A percentile compares a stretch with the other conserved stretches of the same genome.
phyloP scores from a whole-genome alignment of 2,329 filamentous ascomycete genomes.

The Immersiporthe knoxdaviesiana region DNA sequence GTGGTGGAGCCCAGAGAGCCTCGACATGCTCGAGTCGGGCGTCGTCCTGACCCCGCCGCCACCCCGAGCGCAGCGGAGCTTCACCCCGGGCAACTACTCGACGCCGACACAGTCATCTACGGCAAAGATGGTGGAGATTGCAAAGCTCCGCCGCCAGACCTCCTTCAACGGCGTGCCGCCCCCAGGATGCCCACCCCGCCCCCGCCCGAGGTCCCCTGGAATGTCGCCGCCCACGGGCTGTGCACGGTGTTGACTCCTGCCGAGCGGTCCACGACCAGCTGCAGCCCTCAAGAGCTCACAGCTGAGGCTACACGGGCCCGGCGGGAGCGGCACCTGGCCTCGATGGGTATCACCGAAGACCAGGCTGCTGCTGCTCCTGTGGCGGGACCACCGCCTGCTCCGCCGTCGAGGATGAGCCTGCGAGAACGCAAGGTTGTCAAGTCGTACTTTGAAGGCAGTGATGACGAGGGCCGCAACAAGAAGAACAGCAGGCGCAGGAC shows the following conservation, averaged over 20 bases:
- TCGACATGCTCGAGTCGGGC: constrained; percentile 71
- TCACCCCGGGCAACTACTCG: constrained; percentile 72
- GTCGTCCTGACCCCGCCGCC: constrained; percentile 54
- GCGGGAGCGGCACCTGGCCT: constrained; percentile 65
- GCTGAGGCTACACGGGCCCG: constrained; percentile 66
- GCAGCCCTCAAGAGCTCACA: constrained; percentile 76
- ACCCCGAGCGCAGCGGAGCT: constrained; percentile 57
- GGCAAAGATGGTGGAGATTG: constrained; percentile 73
- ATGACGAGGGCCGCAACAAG: constrained; percentile 45
- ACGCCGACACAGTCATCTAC: constrained; percentile 87
- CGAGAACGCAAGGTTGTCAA: constrained; percentile 69
- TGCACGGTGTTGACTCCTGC: constrained; percentile 80
- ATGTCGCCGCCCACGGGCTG: constrained; percentile 79
- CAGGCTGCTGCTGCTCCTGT: constrained; percentile 37
- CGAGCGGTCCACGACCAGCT: constrained; percentile 75
- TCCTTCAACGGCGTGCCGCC: constrained; percentile 54
- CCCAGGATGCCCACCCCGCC: constrained; percentile 64
- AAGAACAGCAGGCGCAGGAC: constrained; percentile 63
- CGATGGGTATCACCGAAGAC: constrained; percentile 39
- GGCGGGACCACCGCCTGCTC: constrained; percentile 33
- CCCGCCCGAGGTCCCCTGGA: constrained; percentile 83
- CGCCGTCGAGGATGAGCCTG: constrained; percentile 70
- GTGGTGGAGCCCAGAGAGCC: constrained; percentile 71
- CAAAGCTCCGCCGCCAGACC: constrained; percentile 66
- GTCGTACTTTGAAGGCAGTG: constrained; percentile 56